Base-by-base conservation (phyloP, 2,329 filamentous ascomycete species). In the Pezicula neosporulosa region DNA sequence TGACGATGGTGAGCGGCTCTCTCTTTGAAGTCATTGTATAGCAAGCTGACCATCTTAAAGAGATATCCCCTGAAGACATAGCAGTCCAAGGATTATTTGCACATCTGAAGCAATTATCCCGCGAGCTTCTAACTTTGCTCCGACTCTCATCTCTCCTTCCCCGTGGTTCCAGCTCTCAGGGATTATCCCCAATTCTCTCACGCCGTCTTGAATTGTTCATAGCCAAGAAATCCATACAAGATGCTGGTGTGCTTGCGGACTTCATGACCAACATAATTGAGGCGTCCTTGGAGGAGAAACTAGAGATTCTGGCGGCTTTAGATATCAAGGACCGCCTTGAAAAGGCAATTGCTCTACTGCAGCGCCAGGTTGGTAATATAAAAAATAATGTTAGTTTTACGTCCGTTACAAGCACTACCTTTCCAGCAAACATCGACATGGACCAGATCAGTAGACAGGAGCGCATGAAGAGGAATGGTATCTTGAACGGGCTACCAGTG, bases 241-340 rank as follows among this genome's bases (percentile, higher is more conserved):
- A 97, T 60, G 92, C 92, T 1, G 93, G 93, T 2, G 75, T 84
- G 8, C 77, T 99, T 9, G 93, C 94, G 6, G 94, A 99, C 68
- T 97, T 97, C 67, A 97, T 99, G 90, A 87, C 90, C 37, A 96
- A 96, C 66, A 81, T 97, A 21, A 82, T 96, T 3, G 90, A 96
- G 56, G 86, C 88, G 47, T 87, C 84, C 9, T 88, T 95, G 57
- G 90, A 96, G 68, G 94, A 99, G 66, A 97, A 96, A 69, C 77
- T 99, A 49, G 83, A 89, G 50, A 82, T 99, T 15, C 76, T 99
- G 35, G 83, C 90, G n/a, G 85, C 91, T 1, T 71, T 95, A 5
- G 85, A 92, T 61, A 77, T 94, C 44, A 88, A 89, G 60, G 82
- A 87, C 44, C 81, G 94, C 36, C 77, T 97, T 49, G 83, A 87